Evolutionary conservation across 345 rosid genomes (phyloP).

Genomic region (Chamaenerion angustifolium): DNA sequence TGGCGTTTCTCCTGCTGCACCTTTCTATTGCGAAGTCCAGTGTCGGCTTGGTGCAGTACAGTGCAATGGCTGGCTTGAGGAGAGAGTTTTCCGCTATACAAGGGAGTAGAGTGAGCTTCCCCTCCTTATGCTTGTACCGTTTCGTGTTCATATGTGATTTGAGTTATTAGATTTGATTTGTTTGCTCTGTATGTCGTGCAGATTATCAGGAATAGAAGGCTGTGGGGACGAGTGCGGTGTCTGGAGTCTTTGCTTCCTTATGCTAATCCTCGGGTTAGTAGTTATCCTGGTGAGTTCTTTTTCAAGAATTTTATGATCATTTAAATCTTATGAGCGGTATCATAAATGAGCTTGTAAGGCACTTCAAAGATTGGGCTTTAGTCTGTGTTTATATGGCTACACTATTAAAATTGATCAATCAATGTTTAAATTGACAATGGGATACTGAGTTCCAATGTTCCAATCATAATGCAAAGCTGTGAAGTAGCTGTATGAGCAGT

Average conservation of each 20-base stretch:
- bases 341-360: no score
- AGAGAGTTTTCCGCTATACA: constrained; percentile 28
- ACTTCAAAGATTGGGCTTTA: no score
- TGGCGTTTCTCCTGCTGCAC: constrained; percentile 68
- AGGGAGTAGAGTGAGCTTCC: constrained; percentile 30
- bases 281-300: constrained; percentile 50
- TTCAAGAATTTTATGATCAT: constrained; percentile 2
- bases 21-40: constrained; percentile 71
- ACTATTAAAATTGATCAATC: no score
- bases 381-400: no score
- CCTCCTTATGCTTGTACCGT: not conserved
- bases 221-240: constrained; percentile 72
- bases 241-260: constrained; percentile 72
- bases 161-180: not conserved
- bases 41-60: constrained; percentile 35
- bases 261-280: constrained; percentile 64
- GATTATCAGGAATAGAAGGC: constrained; percentile 42
- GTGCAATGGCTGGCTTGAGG: constrained; percentile 37
- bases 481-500: no score
- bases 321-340: not conserved
- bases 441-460: no score
- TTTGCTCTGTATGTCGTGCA: constrained; percentile 14
- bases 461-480: no score
- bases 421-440: no score
- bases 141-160: not conserved